phyloP scores from a whole-genome alignment of 176 grass and related monocot genomes.

The Urochloa ruziziensis region DNA sequence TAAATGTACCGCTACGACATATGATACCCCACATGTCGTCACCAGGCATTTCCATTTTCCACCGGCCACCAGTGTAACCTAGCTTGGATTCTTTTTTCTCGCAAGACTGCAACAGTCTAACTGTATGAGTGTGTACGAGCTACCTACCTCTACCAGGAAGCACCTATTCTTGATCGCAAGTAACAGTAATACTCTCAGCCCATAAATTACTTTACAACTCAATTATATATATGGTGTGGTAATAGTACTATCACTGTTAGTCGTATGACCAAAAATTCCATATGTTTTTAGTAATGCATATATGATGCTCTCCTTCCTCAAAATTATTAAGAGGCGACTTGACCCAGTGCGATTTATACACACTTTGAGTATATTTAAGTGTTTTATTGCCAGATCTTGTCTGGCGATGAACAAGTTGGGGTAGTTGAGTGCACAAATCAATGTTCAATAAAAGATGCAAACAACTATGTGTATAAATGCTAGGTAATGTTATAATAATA shows the following conservation, averaged over 20 bases:
- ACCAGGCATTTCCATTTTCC: too few species aligned
- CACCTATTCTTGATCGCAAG: neutral
- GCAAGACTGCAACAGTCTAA: neutral
- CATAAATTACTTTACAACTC: neutral
- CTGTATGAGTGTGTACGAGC: too few species aligned
- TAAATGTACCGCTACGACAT: too few species aligned
- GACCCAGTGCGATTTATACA: neutral
- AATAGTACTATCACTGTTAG: neutral
- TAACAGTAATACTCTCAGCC: neutral
- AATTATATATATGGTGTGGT: neutral
- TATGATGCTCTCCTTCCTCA: neutral
- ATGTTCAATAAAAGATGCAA: neutral
- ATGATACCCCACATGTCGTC: too few species aligned
- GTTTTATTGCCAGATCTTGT: neutral
- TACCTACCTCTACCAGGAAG: neutral
- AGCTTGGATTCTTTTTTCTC: neutral
- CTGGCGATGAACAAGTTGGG: neutral
- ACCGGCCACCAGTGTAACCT: too few species aligned
- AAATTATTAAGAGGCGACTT: neutral
- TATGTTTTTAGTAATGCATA: too few species aligned
- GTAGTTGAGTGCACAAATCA: constrained; percentile 7
- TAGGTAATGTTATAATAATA: neutral
- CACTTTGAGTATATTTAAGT: neutral
- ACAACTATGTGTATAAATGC: neutral
- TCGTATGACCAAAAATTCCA: neutral